Conservation (phyloP, 305 asterid species). For the Fraxinus floribunda region DNA sequence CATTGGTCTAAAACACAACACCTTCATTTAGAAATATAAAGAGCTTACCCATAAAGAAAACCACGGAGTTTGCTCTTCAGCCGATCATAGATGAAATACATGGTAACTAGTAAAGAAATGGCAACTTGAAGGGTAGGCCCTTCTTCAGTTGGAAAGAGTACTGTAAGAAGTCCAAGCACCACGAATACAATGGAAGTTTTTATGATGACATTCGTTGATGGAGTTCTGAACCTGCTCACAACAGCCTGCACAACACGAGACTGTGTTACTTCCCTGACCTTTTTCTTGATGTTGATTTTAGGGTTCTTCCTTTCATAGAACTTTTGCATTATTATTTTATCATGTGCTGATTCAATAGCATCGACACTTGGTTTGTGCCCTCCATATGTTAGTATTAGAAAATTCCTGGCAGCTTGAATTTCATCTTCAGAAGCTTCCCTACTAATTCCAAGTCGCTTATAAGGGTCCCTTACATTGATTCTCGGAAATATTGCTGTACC, state of each 20-base stretch:
- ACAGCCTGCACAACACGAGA: slow-evolving; percentile 72
- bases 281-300: slow-evolving; percentile 77
- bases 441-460: slow-evolving; percentile 82
- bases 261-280: slow-evolving; percentile 74
- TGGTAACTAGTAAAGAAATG: slow-evolving; percentile 64
- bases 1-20: background rate
- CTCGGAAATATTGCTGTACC: slow-evolving; percentile 75
- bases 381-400: slow-evolving; percentile 59
- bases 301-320: slow-evolving; percentile 85
- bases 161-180: slow-evolving; percentile 72
- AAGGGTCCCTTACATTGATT: slow-evolving; percentile 72
- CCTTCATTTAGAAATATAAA: background rate
- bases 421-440: slow-evolving; percentile 85
- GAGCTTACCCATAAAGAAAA: slow-evolving; percentile 80
- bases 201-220: slow-evolving; percentile 52
- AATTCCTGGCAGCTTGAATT: slow-evolving; percentile 74
- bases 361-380: slow-evolving; percentile 62
- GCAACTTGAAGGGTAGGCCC: slow-evolving; percentile 97
- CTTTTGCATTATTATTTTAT: slow-evolving; percentile 90
- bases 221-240: slow-evolving; percentile 72
- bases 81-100: slow-evolving; percentile 75
- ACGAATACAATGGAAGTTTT: slow-evolving; percentile 71
- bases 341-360: slow-evolving; percentile 86
- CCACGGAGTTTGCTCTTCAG: slow-evolving; percentile 72
- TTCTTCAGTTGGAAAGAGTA: slow-evolving; percentile 94